Percentiles rank a stretch among this genome's conserved stretches.
Conservation (phyloP, 805 yeast species). For the Candida pseudoglaebosa region DNA sequence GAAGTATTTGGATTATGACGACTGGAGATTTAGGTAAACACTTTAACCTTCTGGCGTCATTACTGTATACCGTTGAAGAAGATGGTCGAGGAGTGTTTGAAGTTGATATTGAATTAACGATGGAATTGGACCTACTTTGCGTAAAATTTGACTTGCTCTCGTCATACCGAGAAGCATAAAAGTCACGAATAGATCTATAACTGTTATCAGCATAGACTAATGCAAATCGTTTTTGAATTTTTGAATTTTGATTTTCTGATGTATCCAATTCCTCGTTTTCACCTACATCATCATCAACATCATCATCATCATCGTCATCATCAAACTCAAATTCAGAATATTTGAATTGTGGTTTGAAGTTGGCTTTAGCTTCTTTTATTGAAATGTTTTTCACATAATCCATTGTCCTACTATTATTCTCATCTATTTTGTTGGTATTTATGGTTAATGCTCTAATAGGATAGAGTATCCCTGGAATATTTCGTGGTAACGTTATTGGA, state of each 20-base stretch:
- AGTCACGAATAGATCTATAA: conserved; percentile 12
- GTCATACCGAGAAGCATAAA: neutral
- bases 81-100: neutral
- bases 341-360: neutral
- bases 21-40: conserved; percentile 14
- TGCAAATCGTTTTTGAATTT: conserved; percentile 15
- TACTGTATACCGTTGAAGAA: neutral
- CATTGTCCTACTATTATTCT: neutral
- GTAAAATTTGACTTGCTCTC: neutral
- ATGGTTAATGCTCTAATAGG: conserved; percentile 17
- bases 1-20: conserved; percentile 17
- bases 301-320: neutral
- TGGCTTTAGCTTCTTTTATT: neutral
- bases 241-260: neutral
- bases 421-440: neutral
- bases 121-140: neutral
- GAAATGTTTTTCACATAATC: neutral
- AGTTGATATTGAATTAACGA: neutral
- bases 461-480: conserved; percentile 25
- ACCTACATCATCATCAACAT: conserved; percentile 1
- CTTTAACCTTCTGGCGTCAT: neutral
- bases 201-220: conserved; percentile 18
- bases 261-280: too few species aligned
- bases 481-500: conserved; percentile 24
- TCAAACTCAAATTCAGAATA: neutral